Evolutionary conservation across 116 monocot genomes (phyloP), one percentile per base, ranked within the genome.

Genomic region (Papilionanthe hybrid): DNA sequence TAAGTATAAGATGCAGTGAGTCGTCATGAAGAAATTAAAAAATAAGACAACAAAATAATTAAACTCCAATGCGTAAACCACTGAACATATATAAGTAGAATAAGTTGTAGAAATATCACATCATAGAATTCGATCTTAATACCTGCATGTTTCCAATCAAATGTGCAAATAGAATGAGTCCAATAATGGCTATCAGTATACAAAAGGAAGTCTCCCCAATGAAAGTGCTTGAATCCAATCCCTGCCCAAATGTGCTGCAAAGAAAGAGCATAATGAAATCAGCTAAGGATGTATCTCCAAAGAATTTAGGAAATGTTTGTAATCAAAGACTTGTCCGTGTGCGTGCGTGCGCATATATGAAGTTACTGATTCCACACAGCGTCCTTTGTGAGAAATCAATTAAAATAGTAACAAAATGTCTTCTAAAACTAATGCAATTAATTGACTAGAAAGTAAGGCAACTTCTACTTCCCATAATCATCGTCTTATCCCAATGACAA

Each of bases 61-160:
- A 15, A 69, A 66, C 28, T 66, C 56, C 25, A 66, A 27, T 10
- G 5, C 9, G 12, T 7, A 28, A 6, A 69, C 37, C 11, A 18
- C 15, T 5, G 15, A 69, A 30, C 69, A 69, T 37, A 32, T 32
- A 69, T 0, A 37, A 68, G 68, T 29, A 68, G 20, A 68, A 68
- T 68, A 68, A 27, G 68, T 68, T 68, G 37, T 37, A 69, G 22
- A 69, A 9, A 69, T 37, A 69, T 32, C 69, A 69, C 37, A 25
- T 19, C n/a, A 68, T 30, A 17, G 5, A 68, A 30, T 68, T 29
- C 5, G 30, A 30, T 75, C 41, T n/a, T 28, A 53, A 42, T 92
- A 98, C 98, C 94, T 98, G 93, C 87, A 98, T 93, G 76, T 98
- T 98, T 77, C 94, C 98, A 42, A 98, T 94, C 84, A 98, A 91